A percentile compares a stretch with the other conserved stretches of the same genome.
Evolutionary conservation across 345 rosid species (phyloP).

Genomic region (Excoecaria agallocha): DNA sequence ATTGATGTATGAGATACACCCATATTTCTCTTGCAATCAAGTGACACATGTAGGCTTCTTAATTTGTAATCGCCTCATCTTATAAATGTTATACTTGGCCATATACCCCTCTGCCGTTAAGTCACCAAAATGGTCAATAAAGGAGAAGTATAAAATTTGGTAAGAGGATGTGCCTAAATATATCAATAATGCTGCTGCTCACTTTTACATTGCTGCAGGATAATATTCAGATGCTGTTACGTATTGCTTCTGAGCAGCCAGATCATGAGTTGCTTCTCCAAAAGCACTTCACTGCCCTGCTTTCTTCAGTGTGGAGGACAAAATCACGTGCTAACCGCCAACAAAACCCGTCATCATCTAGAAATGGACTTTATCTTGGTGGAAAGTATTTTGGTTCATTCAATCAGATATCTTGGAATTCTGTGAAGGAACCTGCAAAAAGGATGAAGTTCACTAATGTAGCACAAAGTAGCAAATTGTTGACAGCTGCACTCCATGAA

Average conservation of each 20-base stretch:
- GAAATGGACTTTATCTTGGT: conserved; percentile 47
- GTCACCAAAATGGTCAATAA: neutral
- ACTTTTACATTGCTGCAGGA: conserved; percentile 57
- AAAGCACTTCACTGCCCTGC: conserved; percentile 82
- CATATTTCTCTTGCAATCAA: neutral
- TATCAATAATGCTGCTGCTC: conserved; percentile 20
- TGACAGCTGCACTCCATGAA: conserved; percentile 72
- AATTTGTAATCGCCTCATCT: neutral
- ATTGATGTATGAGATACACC: neutral
- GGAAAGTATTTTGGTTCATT: conserved; percentile 46
- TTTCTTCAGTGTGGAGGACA: conserved; percentile 77
- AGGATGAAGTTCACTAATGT: conserved; percentile 55
- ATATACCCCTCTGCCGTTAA: neutral
- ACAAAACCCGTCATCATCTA: conserved; percentile 35
- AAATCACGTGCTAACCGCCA: conserved; percentile 27
- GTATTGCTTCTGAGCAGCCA: conserved; percentile 68
- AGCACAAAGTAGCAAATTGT: conserved; percentile 44
- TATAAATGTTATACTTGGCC: neutral
- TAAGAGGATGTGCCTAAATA: neutral
- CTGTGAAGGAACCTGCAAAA: conserved; percentile 39
- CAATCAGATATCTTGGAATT: conserved; percentile 35
- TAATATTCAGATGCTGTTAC: conserved; percentile 62
- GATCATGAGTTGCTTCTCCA: conserved; percentile 89
- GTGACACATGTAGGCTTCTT: neutral
- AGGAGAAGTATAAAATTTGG: neutral